Evolutionary conservation across 495 filamentous ascomycete species (phyloP).

Genomic region (Aspergillus coremiiformis): DNA sequence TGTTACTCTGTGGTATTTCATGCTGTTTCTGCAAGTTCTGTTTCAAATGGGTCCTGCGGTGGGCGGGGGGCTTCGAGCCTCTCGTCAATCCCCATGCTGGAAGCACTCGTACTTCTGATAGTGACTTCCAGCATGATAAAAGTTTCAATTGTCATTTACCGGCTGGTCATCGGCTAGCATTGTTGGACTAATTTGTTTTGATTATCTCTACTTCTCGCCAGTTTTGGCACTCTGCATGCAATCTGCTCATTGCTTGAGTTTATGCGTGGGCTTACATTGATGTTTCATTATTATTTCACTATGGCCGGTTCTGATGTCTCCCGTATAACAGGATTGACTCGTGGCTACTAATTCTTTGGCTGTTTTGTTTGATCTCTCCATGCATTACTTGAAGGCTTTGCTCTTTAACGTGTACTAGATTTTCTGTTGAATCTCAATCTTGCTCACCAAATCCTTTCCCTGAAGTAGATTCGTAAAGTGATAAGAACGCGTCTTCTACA

Average conservation of each 20-base stretch:
- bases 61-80: conserved; percentile 31
- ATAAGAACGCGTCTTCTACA: no score
- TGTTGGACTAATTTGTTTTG: conserved; percentile 18
- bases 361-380: background rate
- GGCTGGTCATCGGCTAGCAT: conserved; percentile 4
- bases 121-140: conserved; percentile 20
- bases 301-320: conserved; percentile 52
- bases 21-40: conserved; percentile 11
- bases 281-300: background rate
- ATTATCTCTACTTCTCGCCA: conserved; percentile 7
- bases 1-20: conserved; percentile 5
- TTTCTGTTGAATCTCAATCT: background rate
- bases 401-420: background rate
- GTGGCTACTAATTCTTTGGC: conserved; percentile 32
- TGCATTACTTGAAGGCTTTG: background rate
- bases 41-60: conserved; percentile 18
- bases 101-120: conserved; percentile 22
- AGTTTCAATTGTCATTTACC: conserved; percentile 20
- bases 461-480: background rate
- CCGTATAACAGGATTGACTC: conserved; percentile 44
- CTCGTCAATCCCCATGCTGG: conserved; percentile 21
- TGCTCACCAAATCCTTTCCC: background rate
- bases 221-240: conserved; percentile 14
- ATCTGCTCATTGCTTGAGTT: background rate
- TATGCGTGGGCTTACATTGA: background rate